phyloP scores from a whole-genome alignment of 805 yeast species.

The Kockiozyma suomiensis region DNA sequence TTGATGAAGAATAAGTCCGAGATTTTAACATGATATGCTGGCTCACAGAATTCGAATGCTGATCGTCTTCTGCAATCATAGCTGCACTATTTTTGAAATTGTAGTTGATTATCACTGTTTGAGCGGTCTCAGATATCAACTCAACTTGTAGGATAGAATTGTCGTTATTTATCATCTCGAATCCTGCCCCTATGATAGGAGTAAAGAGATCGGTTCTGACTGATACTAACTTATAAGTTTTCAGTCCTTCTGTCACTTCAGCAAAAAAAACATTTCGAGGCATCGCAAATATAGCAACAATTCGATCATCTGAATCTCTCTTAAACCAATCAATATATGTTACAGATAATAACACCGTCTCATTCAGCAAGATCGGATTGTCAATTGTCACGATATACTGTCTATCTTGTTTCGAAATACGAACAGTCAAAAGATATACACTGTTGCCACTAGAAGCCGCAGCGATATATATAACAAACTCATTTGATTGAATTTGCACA shows the following conservation, averaged over 20 bases:
- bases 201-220: slow-evolving; percentile 1
- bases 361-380: background rate
- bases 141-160: background rate
- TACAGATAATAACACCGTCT: background rate
- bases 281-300: background rate
- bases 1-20: background rate
- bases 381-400: background rate
- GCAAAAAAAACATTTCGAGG: background rate
- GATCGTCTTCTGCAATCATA: background rate
- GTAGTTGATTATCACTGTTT: background rate
- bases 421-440: background rate
- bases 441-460: background rate
- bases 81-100: background rate
- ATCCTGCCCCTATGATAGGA: background rate
- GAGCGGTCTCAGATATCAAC: background rate
- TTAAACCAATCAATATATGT: background rate
- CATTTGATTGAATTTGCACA: background rate
- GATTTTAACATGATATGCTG: background rate
- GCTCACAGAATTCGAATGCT: background rate
- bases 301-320: background rate
- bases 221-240: background rate
- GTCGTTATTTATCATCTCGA: background rate
- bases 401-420: background rate
- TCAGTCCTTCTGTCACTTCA: background rate
- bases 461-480: background rate